Conservation (phyloP, 495 filamentous ascomycete genomes). For the Talaromyces ruber region DNA sequence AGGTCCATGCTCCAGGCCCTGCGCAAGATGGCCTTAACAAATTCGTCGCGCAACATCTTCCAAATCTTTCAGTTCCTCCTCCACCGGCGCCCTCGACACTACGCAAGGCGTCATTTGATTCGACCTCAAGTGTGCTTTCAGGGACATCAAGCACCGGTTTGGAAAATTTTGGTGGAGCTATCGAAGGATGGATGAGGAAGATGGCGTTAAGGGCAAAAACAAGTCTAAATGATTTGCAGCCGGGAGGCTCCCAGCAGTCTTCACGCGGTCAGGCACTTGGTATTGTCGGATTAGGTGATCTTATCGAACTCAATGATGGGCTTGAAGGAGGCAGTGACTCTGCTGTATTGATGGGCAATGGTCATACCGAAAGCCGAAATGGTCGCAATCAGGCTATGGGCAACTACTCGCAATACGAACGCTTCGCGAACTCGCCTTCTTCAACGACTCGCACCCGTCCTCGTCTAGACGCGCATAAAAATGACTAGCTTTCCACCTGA, state of each 20-base stretch:
- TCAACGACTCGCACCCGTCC: constrained; percentile 33
- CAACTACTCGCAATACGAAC: constrained; percentile 11
- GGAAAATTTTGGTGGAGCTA: constrained; percentile 73
- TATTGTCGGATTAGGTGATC: constrained; percentile 48
- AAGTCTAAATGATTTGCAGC: constrained; percentile 33
- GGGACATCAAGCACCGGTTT: constrained; percentile 46
- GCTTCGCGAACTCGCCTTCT: constrained; percentile 19
- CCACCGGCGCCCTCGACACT: constrained; percentile 13
- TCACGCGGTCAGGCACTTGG: constrained; percentile 25
- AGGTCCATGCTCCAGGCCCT: constrained; percentile 65
- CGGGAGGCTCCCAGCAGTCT: constrained; percentile 22
- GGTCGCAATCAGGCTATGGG: constrained; percentile 8
- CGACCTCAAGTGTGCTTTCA: constrained; percentile 31
- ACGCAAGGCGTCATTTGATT: constrained; percentile 32
- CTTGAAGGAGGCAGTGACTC: constrained; percentile 24
- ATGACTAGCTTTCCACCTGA: not conserved
- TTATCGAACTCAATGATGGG: constrained; percentile 77
- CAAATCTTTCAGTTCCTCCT: constrained; percentile 48
- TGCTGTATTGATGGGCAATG: not conserved
- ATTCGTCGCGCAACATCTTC: constrained; percentile 68
- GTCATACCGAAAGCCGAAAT: constrained; percentile 7
- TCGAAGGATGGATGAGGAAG: constrained; percentile 84
- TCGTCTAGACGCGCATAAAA: constrained; percentile 1
- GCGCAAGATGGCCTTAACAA: constrained; percentile 72
- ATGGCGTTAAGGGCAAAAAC: constrained; percentile 49